A percentile compares a stretch with the other conserved stretches of the same genome.
Conservation (phyloP, 2,329 filamentous ascomycete species). For the Aspergillus candidus region DNA sequence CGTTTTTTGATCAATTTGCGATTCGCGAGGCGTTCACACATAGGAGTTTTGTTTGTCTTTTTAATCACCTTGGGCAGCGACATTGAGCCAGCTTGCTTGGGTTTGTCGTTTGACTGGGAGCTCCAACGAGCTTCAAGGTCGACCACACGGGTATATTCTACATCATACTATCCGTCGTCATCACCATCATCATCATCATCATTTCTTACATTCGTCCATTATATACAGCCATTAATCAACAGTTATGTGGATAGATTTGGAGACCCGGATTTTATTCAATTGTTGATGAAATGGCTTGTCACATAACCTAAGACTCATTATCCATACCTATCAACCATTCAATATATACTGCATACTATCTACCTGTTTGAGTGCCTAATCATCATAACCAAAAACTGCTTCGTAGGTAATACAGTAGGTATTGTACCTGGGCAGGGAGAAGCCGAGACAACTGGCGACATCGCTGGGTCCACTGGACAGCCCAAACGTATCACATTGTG, state of each 20-base stretch:
- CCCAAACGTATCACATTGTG: no score
- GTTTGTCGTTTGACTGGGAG: no score
- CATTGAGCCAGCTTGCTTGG: no score
- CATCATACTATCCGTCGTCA: not conserved
- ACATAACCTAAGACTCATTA: conserved; percentile 13
- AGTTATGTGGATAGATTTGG: conserved; percentile 9
- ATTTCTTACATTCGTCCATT: conserved; percentile 4
- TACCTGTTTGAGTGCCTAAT: not conserved
- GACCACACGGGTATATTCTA: no score
- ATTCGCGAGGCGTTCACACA: conserved; percentile 17
- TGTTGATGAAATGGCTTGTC: conserved; percentile 12
- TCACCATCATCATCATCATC: not conserved
- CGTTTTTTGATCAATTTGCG: not conserved
- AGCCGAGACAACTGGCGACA: no score
- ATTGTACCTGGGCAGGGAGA: no score
- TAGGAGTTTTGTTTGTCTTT: conserved; percentile 15
- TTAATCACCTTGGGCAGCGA: conserved; percentile 1
- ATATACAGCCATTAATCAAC: conserved; percentile 7
- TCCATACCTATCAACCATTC: conserved; percentile 13
- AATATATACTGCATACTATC: not conserved
- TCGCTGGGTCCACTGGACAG: no score
- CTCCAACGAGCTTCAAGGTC: no score
- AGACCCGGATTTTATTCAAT: conserved; percentile 4
- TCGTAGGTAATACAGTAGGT: no score
- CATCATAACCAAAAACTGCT: not conserved